A percentile compares a stretch with the other conserved stretches of the same genome.
Evolutionary conservation across 176 grass and related monocot genomes (phyloP).

Genomic region (Bolboschoenus planiculmis): DNA sequence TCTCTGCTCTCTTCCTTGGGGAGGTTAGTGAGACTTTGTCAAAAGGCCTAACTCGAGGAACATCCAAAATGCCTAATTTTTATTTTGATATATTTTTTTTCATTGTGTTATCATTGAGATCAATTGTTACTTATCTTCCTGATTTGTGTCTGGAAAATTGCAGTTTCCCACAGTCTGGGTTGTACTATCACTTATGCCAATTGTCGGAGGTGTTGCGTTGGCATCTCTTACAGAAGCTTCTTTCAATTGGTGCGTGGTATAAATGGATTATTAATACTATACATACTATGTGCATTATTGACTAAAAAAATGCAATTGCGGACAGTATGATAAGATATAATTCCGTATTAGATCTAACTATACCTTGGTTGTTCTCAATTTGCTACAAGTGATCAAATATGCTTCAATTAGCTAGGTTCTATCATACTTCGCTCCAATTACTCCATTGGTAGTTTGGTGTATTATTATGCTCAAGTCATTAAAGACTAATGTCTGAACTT

Average conservation of each 20-base stretch:
- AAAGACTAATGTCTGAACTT: neutral
- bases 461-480: neutral
- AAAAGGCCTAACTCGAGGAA: neutral
- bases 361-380: neutral
- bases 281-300: neutral
- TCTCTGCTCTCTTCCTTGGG: conserved; percentile 69
- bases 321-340: neutral
- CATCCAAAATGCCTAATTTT: neutral
- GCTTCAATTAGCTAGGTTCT: neutral
- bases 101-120: neutral
- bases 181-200: conserved; percentile 69
- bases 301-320: neutral
- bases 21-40: conserved; percentile 34
- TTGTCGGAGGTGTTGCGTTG: conserved; percentile 92
- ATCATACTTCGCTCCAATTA: neutral
- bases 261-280: neutral
- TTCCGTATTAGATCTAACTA: neutral
- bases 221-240: conserved; percentile 92
- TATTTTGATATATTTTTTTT: neutral
- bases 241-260: conserved; percentile 67
- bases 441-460: too few relatives aligned
- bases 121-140: neutral
- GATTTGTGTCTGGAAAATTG: conserved; percentile 10
- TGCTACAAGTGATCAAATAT: neutral
- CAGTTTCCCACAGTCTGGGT: conserved; percentile 82